These are phyloP conservation scores for Davidsoniella australis DNA, from an alignment of 2,329 filamentous ascomycete species.

Conservation along the genomic window DNA sequence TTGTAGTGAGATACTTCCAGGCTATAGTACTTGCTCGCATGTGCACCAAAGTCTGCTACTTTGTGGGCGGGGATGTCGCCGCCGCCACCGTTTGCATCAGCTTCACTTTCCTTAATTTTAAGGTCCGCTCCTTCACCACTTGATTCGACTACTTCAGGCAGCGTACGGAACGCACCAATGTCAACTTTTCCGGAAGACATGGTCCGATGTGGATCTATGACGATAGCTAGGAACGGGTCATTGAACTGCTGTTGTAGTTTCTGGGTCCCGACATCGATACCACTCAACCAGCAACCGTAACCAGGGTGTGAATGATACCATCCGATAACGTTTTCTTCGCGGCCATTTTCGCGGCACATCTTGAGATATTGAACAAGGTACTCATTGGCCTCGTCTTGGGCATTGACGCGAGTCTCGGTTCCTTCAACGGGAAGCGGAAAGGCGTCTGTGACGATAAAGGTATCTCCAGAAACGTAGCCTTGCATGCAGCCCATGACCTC, in stretches of 20 bases:
- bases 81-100: slow-evolving; percentile 15
- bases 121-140: neutral
- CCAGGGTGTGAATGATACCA: slow-evolving; percentile 98
- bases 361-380: slow-evolving; percentile 83
- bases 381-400: slow-evolving; percentile 88
- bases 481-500: slow-evolving; percentile 99
- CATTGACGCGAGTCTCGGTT: slow-evolving; percentile 96
- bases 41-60: slow-evolving; percentile 87
- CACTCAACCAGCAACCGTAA: slow-evolving; percentile 94
- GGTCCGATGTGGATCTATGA: slow-evolving; percentile 90
- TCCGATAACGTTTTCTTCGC: slow-evolving; percentile 82
- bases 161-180: slow-evolving; percentile 92
- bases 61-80: slow-evolving; percentile 69
- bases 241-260: slow-evolving; percentile 67
- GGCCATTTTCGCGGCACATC: slow-evolving; percentile 54
- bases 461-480: slow-evolving; percentile 71
- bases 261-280: slow-evolving; percentile 88
- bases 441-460: slow-evolving; percentile 84
- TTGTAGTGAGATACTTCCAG: slow-evolving; percentile 91
- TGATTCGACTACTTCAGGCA: slow-evolving; percentile 34
- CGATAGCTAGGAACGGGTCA: slow-evolving; percentile 87
- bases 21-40: slow-evolving; percentile 77
- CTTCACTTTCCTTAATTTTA: neutral
- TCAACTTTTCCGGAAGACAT: slow-evolving; percentile 91
- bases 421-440: slow-evolving; percentile 90